Percentiles rank a stretch among this genome's conserved stretches.
Evolutionary conservation across 1,284 basidiomycete genomes (phyloP).

Genomic region (Pterula multifida): DNA sequence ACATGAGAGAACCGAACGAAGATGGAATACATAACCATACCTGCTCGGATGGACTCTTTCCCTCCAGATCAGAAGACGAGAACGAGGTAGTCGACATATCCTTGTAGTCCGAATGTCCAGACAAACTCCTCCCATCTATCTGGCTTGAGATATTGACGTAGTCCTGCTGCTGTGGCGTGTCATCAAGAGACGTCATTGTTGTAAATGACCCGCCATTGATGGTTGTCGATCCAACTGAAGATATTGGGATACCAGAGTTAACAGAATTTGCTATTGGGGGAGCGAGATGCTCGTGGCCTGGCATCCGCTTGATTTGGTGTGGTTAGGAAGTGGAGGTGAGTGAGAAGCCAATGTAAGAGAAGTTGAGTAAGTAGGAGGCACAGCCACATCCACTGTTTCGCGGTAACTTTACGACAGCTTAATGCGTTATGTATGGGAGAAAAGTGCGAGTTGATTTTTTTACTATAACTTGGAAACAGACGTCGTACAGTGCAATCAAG

Average conservation of each 20-base stretch:
- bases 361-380: too few species aligned
- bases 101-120: neutral
- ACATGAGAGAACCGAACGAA: neutral
- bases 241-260: neutral
- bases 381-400: too few species aligned
- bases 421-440: too few species aligned
- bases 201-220: neutral
- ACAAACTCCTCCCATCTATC: neutral
- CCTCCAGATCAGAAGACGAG: constrained; percentile 30
- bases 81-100: constrained; percentile 7
- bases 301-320: too few species aligned
- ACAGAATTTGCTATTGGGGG: neutral
- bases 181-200: neutral
- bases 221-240: neutral
- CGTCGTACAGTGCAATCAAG: too few species aligned
- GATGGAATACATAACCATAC: constrained; percentile 16
- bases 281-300: neutral
- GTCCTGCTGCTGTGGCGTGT: neutral
- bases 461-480: too few species aligned
- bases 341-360: too few species aligned
- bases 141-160: neutral
- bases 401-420: too few species aligned
- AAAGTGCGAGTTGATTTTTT: too few species aligned
- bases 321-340: too few species aligned
- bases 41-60: constrained; percentile 32